These are phyloP conservation scores for Boletellus ananas DNA, from an alignment of 768 basidiomycete species.

Conservation along the genomic window DNA sequence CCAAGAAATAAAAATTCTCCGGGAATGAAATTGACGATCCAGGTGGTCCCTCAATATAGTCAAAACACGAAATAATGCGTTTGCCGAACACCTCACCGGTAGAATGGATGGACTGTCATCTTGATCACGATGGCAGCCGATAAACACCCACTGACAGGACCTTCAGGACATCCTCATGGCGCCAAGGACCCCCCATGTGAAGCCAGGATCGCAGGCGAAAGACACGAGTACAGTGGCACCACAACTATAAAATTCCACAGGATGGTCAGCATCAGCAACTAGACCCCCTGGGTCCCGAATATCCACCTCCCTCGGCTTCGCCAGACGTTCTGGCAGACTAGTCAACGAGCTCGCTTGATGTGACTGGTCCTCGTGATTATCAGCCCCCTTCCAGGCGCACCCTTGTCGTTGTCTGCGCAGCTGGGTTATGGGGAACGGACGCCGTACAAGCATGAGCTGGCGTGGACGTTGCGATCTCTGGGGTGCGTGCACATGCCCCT, in stretches of 20 bases:
- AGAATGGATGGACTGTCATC: slow-evolving; percentile 19
- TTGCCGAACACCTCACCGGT: slow-evolving; percentile 26
- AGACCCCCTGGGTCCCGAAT: neutral
- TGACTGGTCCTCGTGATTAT: neutral
- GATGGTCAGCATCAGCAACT: slow-evolving; percentile 14
- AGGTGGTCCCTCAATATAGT: slow-evolving; percentile 26
- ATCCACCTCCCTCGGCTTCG: slow-evolving; percentile 6
- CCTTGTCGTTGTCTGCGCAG: slow-evolving; percentile 2
- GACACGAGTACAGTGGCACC: slow-evolving; percentile 15
- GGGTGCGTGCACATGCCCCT: slow-evolving; percentile 24
- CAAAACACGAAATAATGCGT: slow-evolving; percentile 20
- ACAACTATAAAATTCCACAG: slow-evolving; percentile 25
- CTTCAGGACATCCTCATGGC: slow-evolving; percentile 22
- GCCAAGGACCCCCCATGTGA: slow-evolving; percentile 8
- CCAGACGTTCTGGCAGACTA: neutral
- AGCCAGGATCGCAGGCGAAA: slow-evolving; percentile 8
- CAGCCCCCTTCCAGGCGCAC: slow-evolving; percentile 11
- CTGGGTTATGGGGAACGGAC: slow-evolving; percentile 18
- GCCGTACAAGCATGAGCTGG: neutral
- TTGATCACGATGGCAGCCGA: slow-evolving; percentile 25
- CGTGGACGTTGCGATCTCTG: slow-evolving; percentile 13
- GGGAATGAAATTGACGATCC: slow-evolving; percentile 23
- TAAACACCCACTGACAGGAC: slow-evolving; percentile 18
- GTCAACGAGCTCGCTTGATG: neutral
- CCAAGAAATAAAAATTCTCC: slow-evolving; percentile 20